Percentiles rank a stretch among this genome's conserved stretches.
Conservation (phyloP, 306 rosid genomes). For the Vicia faba region DNA sequence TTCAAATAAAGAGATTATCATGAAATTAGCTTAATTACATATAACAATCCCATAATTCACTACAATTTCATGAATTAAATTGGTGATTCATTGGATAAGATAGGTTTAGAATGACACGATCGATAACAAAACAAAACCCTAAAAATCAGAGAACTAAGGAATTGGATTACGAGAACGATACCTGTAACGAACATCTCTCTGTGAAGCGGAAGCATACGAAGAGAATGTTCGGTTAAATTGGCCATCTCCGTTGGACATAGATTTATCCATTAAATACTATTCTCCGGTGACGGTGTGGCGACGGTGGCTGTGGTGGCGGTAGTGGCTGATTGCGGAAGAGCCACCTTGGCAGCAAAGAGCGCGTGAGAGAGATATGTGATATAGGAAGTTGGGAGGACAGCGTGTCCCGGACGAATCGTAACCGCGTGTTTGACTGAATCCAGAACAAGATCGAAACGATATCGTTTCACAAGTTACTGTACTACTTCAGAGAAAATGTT, state of each 20-base stretch:
- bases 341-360: slow-evolving; percentile 22
- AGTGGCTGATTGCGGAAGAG: slow-evolving; percentile 21
- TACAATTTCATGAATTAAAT: neutral
- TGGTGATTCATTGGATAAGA: neutral
- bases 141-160: neutral
- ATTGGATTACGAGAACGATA: slow-evolving; percentile 26
- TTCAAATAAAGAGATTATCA: neutral
- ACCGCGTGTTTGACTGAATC: slow-evolving; percentile 14
- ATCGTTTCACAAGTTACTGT: slow-evolving; percentile 2
- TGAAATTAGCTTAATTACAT: neutral
- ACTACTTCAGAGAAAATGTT: neutral
- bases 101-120: neutral
- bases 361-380: slow-evolving; percentile 1
- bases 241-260: slow-evolving; percentile 44
- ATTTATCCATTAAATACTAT: slow-evolving; percentile 47
- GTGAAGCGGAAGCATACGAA: slow-evolving; percentile 53
- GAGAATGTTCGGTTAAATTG: slow-evolving; percentile 42
- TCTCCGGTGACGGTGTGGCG: slow-evolving; percentile 1
- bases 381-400: neutral
- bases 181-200: slow-evolving; percentile 87
- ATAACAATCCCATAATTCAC: neutral
- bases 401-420: slow-evolving; percentile 38
- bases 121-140: neutral
- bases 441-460: slow-evolving; percentile 33
- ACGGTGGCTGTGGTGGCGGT: neutral